Evolutionary conservation across 2,329 filamentous ascomycete genomes (phyloP).

Genomic region (Ophiostoma australiae): DNA sequence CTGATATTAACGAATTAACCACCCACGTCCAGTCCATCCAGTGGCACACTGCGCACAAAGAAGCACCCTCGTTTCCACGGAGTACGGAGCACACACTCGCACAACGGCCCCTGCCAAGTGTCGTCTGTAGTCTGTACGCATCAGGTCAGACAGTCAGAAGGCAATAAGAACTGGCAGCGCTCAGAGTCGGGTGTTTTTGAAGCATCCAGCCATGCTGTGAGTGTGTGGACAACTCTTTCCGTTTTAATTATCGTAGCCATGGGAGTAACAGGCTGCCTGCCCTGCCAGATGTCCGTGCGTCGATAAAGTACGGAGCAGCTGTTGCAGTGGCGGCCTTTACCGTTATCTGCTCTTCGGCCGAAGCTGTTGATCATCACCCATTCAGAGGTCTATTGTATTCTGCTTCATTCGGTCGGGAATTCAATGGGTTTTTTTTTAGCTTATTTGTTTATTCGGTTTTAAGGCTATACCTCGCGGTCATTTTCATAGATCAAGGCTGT

Average conservation of each 20-base stretch:
- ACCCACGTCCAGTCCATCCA: slow-evolving; percentile 7
- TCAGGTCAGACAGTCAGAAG: neutral
- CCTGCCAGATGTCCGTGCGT: neutral
- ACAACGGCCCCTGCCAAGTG: slow-evolving; percentile 10
- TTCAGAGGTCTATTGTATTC: neutral
- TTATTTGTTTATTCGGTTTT: no score
- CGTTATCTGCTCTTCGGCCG: neutral
- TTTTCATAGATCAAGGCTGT: no score
- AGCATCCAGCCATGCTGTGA: neutral
- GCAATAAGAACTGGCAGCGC: no score
- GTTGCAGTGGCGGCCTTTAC: neutral
- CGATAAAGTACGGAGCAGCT: neutral
- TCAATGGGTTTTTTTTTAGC: no score
- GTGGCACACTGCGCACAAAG: slow-evolving; percentile 2
- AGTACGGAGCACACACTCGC: neutral
- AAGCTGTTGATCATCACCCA: neutral
- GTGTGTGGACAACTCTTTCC: neutral
- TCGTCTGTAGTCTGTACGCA: slow-evolving; percentile 6
- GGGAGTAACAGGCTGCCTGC: neutral
- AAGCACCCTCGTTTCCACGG: neutral
- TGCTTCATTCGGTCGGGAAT: no score
- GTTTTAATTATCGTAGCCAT: neutral
- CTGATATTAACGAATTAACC: slow-evolving; percentile 17
- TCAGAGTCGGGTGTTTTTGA: neutral
- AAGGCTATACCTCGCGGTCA: no score